phyloP scores from a whole-genome alignment of 768 basidiomycete species.

The Chiua virens region DNA sequence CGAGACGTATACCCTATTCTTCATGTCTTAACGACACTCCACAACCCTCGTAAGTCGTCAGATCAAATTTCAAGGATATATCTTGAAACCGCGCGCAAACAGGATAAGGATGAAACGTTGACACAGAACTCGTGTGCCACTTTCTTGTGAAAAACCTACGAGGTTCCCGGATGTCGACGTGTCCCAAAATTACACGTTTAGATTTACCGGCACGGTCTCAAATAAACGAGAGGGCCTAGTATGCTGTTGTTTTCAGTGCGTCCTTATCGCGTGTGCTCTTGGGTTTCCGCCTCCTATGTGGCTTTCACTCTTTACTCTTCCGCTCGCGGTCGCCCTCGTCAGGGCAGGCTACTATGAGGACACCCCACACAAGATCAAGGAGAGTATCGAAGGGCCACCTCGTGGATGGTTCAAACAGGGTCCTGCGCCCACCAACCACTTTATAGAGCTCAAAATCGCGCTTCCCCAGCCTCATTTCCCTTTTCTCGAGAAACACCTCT shows the following conservation, averaged over 20 bases:
- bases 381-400: slow-evolving; percentile 44
- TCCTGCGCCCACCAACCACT: slow-evolving; percentile 43
- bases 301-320: slow-evolving; percentile 10
- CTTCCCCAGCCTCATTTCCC: slow-evolving; percentile 54
- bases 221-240: no score
- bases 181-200: no score
- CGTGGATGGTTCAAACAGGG: slow-evolving; percentile 47
- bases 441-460: slow-evolving; percentile 55
- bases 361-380: slow-evolving; percentile 43
- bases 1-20: no score
- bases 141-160: no score
- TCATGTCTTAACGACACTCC: no score
- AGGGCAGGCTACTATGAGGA: slow-evolving; percentile 8
- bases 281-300: slow-evolving; percentile 15
- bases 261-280: neutral
- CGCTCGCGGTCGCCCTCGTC: slow-evolving; percentile 12
- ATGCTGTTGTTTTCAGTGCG: neutral
- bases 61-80: no score
- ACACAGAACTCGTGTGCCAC: no score
- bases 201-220: neutral
- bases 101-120: no score
- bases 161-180: no score
- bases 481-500: slow-evolving; percentile 50
- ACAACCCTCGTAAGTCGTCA: no score
- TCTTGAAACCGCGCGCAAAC: no score